Evolutionary conservation across 2,329 filamentous ascomycete species (phyloP), one percentile per base, ranked within the genome.

Genomic region (Zelopaecilomyces penicillatus): DNA sequence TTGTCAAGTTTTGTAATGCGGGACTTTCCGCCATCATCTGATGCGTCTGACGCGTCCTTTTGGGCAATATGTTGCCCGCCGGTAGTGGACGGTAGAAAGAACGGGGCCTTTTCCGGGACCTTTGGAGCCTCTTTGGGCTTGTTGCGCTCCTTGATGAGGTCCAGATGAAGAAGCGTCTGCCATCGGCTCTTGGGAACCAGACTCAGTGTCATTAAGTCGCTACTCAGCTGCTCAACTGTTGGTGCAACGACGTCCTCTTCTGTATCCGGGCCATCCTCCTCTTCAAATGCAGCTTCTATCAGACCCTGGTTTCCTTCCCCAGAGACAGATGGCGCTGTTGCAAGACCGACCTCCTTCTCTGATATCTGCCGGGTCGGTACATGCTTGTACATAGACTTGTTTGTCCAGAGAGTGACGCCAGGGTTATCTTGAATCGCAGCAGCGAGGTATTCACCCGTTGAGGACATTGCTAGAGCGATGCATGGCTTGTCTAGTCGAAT

Each of bases 391-490:
- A 97, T 72, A 0, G 85, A 84, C 58, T 87, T 87, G 66, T 98
- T 98, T 26, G 87, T 96, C 91, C 93, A 98, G 39, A 98, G 79
- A 54, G 87, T 83, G n/a, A 98, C 83, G 9, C 93, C 93, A 1
- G 95, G 77, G 51, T 83, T 81, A 46, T 84, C 85, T 43, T 88
- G 80, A 43, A 89, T 82, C 0, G 89, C 85, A 4, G 90, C 93
- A 4, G 93, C 93, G n/a, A 98, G 76, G 56, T 89, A 97, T 58
- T 98, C 93, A 10, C 91, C 93, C 0, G 88, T 95, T 1, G 75
- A 74, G 0, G 93, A 95, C 71, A 97, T 95, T 6, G 90, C 81
- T 9, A 98, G 71, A 3, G 88, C 83, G 11, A 82, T 93, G 62
- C 90, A 95, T 8, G 83, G 82, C 43, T 77, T 84, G 44, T 82